Evolutionary conservation across 2,329 filamentous ascomycete genomes (phyloP), one percentile per base, ranked within the genome.

Genomic region (Neocucurbitaria cava): DNA sequence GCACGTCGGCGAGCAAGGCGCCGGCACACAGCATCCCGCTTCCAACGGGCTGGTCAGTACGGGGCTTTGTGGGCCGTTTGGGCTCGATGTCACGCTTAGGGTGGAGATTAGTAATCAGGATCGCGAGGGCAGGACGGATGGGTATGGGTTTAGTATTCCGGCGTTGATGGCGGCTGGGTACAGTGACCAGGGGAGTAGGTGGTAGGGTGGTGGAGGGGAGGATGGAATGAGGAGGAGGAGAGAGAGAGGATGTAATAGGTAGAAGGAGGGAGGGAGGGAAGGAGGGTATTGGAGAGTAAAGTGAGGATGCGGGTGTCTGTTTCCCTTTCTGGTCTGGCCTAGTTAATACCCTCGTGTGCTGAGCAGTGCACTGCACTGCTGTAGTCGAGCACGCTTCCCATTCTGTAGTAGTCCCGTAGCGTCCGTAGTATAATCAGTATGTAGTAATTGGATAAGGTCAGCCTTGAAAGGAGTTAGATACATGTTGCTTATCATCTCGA

Each of bases 21-120:
- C 91, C 0, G 94, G 94, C 3, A 92, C 92, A 0, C 79, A 78
- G 26, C 92, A 97, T 78, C 86, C 85, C 53, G 90, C 92, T 11
- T 89, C 91, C 0, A 65, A 62, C 33, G 81, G 79, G 5, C 49
- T 81, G 24, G 58, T 56, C 40, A 69, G 71, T 57, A 79, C 72
- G 3, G 78, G 79, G 1, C 65, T 82, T 5, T 77, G 77, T 33
- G 81, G 80, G 2, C 57, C 61, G 10, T 74, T 76, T 55, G 80
- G 80, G 0, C 61, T 83, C 5, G 81, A 83, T 63, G 77, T 83
- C 4, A 73, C 74, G 21, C 70, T 82, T n/a, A 63, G 78, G 17
- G 80, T 83, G 0, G 81, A 83, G 71, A 78, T 82, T 52, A 74
- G 73, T 31, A 75, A 75, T 7, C 72, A 66, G 35, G 79, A 81